Conservation (phyloP, 2,329 filamentous ascomycete species). For the Macroventuria anomochaeta region DNA sequence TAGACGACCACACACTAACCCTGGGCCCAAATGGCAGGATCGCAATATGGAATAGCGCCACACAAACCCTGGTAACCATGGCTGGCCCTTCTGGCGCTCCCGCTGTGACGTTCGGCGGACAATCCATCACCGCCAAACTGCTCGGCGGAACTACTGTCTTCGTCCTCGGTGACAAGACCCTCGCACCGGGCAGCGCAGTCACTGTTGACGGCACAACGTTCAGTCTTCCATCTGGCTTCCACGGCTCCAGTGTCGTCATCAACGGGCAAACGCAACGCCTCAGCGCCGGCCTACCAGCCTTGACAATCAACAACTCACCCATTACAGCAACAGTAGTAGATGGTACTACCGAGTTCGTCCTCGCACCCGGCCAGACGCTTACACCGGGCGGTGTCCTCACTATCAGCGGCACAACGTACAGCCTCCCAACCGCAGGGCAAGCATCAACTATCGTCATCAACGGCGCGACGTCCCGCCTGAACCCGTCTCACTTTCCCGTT, state of each 20-base stretch:
- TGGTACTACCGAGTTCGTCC: slow-evolving; percentile 28
- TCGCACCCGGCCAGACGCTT: slow-evolving; percentile 29
- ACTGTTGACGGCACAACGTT: slow-evolving; percentile 37
- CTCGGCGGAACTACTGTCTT: slow-evolving; percentile 36
- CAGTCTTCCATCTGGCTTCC: slow-evolving; percentile 25
- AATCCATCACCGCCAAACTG: slow-evolving; percentile 30
- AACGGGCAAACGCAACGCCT: slow-evolving; percentile 33
- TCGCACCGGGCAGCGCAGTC: slow-evolving; percentile 31
- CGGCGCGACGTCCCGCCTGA: slow-evolving; percentile 33
- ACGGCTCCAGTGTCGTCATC: slow-evolving; percentile 28
- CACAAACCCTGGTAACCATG: slow-evolving; percentile 34
- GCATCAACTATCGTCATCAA: slow-evolving; percentile 38
- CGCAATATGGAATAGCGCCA: slow-evolving; percentile 47
- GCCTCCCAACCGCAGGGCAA: slow-evolving; percentile 26
- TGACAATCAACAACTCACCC: slow-evolving; percentile 14
- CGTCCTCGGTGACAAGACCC: slow-evolving; percentile 25
- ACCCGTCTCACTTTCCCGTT: slow-evolving; percentile 15
- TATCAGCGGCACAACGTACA: slow-evolving; percentile 30
- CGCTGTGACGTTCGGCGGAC: slow-evolving; percentile 29
- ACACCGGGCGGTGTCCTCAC: slow-evolving; percentile 27
- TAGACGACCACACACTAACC: slow-evolving; percentile 46
- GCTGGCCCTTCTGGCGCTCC: slow-evolving; percentile 21
- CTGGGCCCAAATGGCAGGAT: slow-evolving; percentile 46
- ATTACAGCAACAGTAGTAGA: slow-evolving; percentile 15
- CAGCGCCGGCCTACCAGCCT: slow-evolving; percentile 17